These are phyloP conservation scores for Phytophthora uliginosa DNA, from an alignment of 352 stramenopile species.

Conservation along the genomic window DNA sequence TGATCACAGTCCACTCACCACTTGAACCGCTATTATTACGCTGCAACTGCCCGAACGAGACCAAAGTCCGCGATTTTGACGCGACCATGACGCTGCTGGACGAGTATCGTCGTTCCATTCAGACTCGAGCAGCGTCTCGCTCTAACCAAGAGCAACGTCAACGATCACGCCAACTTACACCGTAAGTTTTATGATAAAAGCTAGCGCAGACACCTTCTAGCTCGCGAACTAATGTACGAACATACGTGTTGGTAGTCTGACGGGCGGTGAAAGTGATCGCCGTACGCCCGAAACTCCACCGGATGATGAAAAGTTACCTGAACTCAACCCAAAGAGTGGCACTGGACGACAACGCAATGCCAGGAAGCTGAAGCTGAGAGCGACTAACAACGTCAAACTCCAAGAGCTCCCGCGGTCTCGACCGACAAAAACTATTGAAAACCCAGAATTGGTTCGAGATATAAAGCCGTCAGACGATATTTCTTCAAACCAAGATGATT, in stretches of 20 bases:
- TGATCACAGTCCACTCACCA: not conserved
- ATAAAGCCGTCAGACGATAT: not conserved
- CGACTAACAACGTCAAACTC: constrained; percentile 34
- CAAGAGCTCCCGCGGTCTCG: constrained; percentile 19
- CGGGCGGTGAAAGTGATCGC: constrained; percentile 25
- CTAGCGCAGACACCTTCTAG: not conserved
- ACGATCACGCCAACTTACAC: constrained; percentile 48
- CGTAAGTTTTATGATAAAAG: constrained; percentile 39
- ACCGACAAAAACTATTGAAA: not conserved
- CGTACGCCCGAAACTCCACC: constrained; percentile 26
- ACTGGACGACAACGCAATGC: constrained; percentile 5
- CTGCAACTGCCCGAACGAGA: constrained; percentile 6
- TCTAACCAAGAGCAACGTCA: constrained; percentile 30
- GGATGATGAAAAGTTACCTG: constrained; percentile 2
- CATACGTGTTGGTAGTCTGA: constrained; percentile 14
- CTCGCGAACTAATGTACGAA: no score
- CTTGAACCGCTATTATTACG: constrained; percentile 32
- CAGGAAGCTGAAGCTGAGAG: constrained; percentile 21
- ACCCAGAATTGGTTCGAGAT: constrained; percentile 5
- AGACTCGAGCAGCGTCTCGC: constrained; percentile 31
- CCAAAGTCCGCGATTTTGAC: not conserved
- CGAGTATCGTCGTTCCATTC: constrained; percentile 65
- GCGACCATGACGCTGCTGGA: constrained; percentile 71
- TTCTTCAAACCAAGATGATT: constrained; percentile 49
- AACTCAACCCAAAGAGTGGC: not conserved